Evolutionary conservation across 176 grass and related monocot species (phyloP).

Genomic region (Triticum timopheevii): DNA sequence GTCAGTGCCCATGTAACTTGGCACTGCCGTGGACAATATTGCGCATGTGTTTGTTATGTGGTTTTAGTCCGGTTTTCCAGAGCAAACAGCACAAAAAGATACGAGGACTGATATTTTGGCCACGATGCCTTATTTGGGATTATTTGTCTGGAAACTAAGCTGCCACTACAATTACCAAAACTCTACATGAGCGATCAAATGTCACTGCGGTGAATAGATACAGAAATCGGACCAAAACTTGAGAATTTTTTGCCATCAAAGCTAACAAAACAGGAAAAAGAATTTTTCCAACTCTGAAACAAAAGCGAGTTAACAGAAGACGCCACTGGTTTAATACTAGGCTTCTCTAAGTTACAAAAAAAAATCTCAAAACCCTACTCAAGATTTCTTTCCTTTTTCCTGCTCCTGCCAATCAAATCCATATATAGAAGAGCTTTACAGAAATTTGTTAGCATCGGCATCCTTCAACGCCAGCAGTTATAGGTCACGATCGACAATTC

Average conservation of each 20-base stretch:
- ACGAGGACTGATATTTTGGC: too few species aligned
- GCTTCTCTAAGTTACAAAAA: too few species aligned
- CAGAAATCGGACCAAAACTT: background rate
- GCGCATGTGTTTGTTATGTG: too few species aligned
- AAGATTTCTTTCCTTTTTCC: background rate
- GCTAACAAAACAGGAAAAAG: background rate
- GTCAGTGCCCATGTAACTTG: too few species aligned
- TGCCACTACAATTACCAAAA: background rate
- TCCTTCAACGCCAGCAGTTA: background rate
- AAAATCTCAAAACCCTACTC: background rate
- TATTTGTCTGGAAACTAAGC: background rate
- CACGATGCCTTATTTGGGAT: too few species aligned
- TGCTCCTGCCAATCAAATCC: background rate
- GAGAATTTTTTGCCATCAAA: background rate
- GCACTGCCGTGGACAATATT: too few species aligned
- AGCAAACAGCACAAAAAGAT: too few species aligned
- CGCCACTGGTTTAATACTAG: too few species aligned
- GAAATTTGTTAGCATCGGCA: background rate
- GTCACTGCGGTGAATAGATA: background rate
- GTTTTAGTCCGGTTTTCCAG: too few species aligned
- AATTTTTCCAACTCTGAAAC: background rate
- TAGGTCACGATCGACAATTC: background rate
- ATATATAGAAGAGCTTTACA: conserved; percentile 19
- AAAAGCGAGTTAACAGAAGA: background rate
- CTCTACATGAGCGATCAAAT: background rate